A percentile compares a stretch with the other conserved stretches of the same genome.
phyloP scores from a whole-genome alignment of 2,329 filamentous ascomycete genomes.

The Albifimbria verrucaria region DNA sequence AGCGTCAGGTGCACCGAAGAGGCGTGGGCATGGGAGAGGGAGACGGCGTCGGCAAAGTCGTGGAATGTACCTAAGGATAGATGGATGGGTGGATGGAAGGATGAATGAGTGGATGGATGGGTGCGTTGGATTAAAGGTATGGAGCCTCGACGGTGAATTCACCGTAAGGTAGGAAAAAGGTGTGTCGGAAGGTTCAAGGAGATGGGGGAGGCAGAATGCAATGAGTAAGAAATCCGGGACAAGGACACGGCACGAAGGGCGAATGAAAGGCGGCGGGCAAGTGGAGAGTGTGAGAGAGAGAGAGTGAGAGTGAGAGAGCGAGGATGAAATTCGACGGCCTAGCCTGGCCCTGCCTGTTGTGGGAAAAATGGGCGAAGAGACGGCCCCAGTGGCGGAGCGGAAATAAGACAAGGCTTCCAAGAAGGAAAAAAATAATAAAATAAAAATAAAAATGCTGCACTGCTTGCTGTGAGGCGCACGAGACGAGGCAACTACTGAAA shows the following conservation, averaged over 20 bases:
- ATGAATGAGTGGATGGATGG: constrained; percentile 2
- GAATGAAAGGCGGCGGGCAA: background rate
- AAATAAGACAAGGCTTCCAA: too few species aligned
- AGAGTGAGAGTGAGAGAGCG: background rate
- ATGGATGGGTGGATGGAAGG: constrained; percentile 12
- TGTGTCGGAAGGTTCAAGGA: background rate
- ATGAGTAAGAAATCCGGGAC: background rate
- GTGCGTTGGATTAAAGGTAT: background rate
- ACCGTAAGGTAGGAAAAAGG: background rate
- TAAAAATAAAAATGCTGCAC: too few species aligned
- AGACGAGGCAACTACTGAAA: too few species aligned
- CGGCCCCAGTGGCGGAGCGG: too few species aligned
- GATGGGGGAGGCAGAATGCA: background rate
- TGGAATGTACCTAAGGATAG: constrained; percentile 13
- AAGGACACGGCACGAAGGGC: background rate
- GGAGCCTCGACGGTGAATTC: background rate
- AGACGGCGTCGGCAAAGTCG: constrained; percentile 17
- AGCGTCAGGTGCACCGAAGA: background rate
- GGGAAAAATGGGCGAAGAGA: too few species aligned
- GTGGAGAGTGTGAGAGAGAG: too few species aligned
- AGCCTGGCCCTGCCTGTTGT: background rate
- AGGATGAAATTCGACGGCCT: background rate
- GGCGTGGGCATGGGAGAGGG: constrained; percentile 14
- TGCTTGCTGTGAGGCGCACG: too few species aligned
- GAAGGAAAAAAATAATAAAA: too few species aligned